Base-by-base conservation (phyloP, 371 early-diverging fungal species). In the Mortierella sp. region DNA sequence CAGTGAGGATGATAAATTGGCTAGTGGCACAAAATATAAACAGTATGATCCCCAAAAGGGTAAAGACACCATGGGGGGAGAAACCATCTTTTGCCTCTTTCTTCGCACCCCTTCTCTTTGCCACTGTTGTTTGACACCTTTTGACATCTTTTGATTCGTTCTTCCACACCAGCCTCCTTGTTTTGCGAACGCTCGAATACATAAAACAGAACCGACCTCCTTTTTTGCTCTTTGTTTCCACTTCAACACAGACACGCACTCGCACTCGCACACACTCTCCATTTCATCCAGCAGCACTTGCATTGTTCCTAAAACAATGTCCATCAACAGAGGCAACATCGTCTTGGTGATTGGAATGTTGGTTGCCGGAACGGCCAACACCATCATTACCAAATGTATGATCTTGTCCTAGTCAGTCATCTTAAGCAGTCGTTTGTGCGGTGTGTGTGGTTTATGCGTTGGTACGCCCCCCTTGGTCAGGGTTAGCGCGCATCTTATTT, bases 341-440 rank as follows among this genome's bases (percentile, higher is more conserved):
- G 58, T 87, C 50, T 70, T 94, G 43, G 89, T 91, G 27, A 80
- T 81, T 11, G 94, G 94, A 50, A 94, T 94, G 94, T 84, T 94
- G 41, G 58, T 88, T 28, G 90, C 93, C 43, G 95, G 95, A 81
- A 92, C 93, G 9, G 86, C 88, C 79, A 94, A 94, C 82, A 95
- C 95, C 37, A 83, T 95, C 63, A 81, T 95, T 47, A 90, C 89
- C 60, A 95, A 95, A 78, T 87, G 87, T 56, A 75, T 17, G 75
- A 60, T 15, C 6, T 32, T 9, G 21, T 12, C n/a, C 11, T 32
- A 9, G 14, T 43, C 43, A 32, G 6, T 53, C n/a, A 0, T 8
- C 31, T 27, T 30, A 44, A 0, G n/a, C n/a, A n/a, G n/a, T n/a
- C n/a, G n/a, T n/a, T n/a, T n/a, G n/a, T n/a, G n/a, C n/a, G n/a